These are phyloP conservation scores for Ogataea saltuana DNA, from an alignment of 805 yeast species.

Conservation along the genomic window DNA sequence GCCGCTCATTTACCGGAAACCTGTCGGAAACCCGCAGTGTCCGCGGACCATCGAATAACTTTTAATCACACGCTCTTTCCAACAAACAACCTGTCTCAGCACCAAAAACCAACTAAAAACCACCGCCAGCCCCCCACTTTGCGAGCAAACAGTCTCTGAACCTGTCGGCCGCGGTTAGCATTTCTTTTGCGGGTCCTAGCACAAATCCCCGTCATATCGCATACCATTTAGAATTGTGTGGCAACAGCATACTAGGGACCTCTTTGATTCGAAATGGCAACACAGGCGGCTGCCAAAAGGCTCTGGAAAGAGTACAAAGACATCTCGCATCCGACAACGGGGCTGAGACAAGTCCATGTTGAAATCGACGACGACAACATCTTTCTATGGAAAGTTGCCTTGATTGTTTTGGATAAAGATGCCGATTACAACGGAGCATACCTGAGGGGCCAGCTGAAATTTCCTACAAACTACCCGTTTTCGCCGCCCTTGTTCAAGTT, in stretches of 20 bases:
- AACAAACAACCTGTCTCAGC: too few species aligned
- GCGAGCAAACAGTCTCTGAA: not conserved
- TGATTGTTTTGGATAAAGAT: slow-evolving; percentile 88
- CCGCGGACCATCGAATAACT: not conserved
- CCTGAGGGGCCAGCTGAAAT: slow-evolving; percentile 89
- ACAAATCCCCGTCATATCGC: too few species aligned
- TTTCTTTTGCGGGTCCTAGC: too few species aligned
- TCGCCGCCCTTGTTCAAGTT: slow-evolving; percentile 92
- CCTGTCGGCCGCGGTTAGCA: not conserved
- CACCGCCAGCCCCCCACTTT: not conserved
- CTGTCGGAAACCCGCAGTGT: not conserved
- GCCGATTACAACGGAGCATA: slow-evolving; percentile 94
- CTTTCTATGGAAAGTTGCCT: slow-evolving; percentile 79
- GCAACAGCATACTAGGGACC: too few species aligned
- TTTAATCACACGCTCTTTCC: not conserved
- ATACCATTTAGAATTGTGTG: too few species aligned
- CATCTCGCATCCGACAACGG: slow-evolving; percentile 88
- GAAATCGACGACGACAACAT: slow-evolving; percentile 58
- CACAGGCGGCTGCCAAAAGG: slow-evolving; percentile 65
- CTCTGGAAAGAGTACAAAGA: slow-evolving; percentile 92
- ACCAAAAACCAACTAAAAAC: not conserved
- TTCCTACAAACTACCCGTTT: slow-evolving; percentile 89
- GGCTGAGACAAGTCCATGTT: slow-evolving; percentile 37
- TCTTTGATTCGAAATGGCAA: slow-evolving; percentile 12
- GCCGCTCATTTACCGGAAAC: not conserved